phyloP scores from a whole-genome alignment of 352 stramenopile species.

The Pythium folliculosum region DNA sequence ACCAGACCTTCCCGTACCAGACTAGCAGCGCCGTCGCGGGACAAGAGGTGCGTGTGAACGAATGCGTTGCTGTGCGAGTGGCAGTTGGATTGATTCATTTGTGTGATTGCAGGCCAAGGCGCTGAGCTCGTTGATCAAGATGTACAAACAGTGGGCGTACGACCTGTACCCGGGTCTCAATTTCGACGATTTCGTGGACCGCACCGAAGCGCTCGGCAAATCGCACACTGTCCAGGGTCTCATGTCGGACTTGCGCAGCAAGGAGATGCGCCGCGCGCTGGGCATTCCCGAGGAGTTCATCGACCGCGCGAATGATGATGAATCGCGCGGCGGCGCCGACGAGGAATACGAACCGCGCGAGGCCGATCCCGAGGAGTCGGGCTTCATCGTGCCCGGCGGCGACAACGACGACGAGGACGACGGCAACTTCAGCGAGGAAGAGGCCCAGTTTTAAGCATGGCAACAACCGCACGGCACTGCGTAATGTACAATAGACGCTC shows the following conservation, averaged over 20 bases:
- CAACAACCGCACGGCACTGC: not conserved
- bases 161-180: constrained; percentile 81
- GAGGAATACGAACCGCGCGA: constrained; percentile 28
- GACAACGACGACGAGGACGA: constrained; percentile 22
- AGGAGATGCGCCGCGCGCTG: constrained; percentile 50
- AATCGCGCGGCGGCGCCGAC: not conserved
- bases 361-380: constrained; percentile 23
- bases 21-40: constrained; percentile 51
- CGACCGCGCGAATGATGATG: constrained; percentile 2
- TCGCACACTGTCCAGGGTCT: constrained; percentile 55
- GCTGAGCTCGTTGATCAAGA: constrained; percentile 62
- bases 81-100: not conserved
- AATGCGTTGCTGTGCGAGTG: no score
- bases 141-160: constrained; percentile 88
- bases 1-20: constrained; percentile 73
- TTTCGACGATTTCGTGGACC: constrained; percentile 81
- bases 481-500: not conserved
- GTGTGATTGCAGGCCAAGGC: constrained; percentile 45
- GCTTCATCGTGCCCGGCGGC: constrained; percentile 26
- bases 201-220: constrained; percentile 60
- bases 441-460: constrained; percentile 22
- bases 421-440: constrained; percentile 25
- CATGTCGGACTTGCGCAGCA: constrained; percentile 56
- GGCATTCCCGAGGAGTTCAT: constrained; percentile 22
- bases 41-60: constrained; percentile 41